Evolutionary conservation across 768 basidiomycete genomes (phyloP).

Genomic region (Royoungia palumana): DNA sequence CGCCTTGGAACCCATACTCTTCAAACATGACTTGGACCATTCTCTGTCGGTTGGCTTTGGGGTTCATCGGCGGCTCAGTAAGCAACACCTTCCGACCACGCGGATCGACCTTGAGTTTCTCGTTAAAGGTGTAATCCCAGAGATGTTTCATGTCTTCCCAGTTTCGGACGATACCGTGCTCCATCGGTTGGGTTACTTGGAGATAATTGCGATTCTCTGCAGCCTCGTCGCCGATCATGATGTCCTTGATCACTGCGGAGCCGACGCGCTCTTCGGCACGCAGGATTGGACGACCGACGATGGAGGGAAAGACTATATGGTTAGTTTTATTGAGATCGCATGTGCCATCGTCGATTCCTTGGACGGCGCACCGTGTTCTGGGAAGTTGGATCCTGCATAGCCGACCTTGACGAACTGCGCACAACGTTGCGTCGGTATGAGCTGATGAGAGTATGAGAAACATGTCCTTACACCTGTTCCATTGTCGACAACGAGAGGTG

Average conservation of each 20-base stretch:
- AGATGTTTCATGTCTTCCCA: slow-evolving; percentile 99
- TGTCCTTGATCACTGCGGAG: slow-evolving; percentile 84
- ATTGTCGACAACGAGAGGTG: slow-evolving; percentile 79
- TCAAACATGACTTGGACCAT: slow-evolving; percentile 99
- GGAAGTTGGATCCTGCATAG: slow-evolving; percentile 92
- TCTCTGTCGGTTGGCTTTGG: slow-evolving; percentile 83
- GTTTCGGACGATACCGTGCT: slow-evolving; percentile 97
- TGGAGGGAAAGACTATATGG: slow-evolving; percentile 83
- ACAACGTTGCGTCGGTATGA: background rate
- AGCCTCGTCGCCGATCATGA: slow-evolving; percentile 98
- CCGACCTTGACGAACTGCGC: slow-evolving; percentile 86
- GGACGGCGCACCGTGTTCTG: slow-evolving; percentile 70
- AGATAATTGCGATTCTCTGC: slow-evolving; percentile 92
- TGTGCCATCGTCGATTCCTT: background rate
- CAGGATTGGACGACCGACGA: slow-evolving; percentile 94
- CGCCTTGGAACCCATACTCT: slow-evolving; percentile 92
- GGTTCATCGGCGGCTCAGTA: slow-evolving; percentile 99
- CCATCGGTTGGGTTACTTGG: slow-evolving; percentile 97
- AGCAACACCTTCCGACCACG: slow-evolving; percentile 84
- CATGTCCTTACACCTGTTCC: slow-evolving; percentile 72
- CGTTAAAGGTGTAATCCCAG: slow-evolving; percentile 98
- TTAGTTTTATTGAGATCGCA: background rate
- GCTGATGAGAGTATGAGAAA: slow-evolving; percentile 3
- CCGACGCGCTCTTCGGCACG: slow-evolving; percentile 96
- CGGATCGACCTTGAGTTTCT: slow-evolving; percentile 89